Evolutionary conservation across 177 flowering plant genomes (phyloP).

Genomic region (Vitis hybrid): DNA sequence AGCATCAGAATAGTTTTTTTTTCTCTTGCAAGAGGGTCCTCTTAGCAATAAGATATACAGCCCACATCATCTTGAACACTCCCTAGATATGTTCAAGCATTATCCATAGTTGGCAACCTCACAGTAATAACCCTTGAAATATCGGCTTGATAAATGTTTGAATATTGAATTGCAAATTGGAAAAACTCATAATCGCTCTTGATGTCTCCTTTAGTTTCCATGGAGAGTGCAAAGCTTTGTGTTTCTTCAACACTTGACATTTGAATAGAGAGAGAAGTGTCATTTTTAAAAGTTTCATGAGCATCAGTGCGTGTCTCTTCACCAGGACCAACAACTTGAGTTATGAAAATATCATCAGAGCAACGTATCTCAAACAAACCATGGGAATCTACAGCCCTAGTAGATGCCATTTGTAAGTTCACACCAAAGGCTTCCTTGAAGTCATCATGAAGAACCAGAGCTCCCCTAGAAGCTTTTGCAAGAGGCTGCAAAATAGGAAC

Average conservation of each 20-base stretch:
- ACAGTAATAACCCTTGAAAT: conserved; percentile 79
- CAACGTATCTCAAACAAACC: conserved; percentile 85
- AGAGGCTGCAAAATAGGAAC: conserved; percentile 81
- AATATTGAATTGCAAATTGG: conserved; percentile 76
- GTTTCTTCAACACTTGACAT: conserved; percentile 96
- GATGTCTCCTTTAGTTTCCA: conserved; percentile 83
- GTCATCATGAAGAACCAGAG: conserved; percentile 90
- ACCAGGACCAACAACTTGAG: conserved; percentile 92
- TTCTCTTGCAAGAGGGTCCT: conserved; percentile 73
- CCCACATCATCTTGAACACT: conserved; percentile 87
- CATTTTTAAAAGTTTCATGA: conserved; percentile 77
- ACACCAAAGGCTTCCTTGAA: conserved; percentile 95
- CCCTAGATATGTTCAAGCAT: conserved; percentile 80
- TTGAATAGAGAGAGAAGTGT: conserved; percentile 59
- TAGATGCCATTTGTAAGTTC: conserved; percentile 83
- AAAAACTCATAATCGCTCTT: conserved; percentile 72
- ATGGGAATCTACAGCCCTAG: conserved; percentile 78
- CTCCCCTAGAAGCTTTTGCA: conserved; percentile 91
- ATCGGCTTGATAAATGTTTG: conserved; percentile 79
- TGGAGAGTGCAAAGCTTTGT: conserved; percentile 79
- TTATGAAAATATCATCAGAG: conserved; percentile 76
- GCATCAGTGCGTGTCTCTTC: conserved; percentile 85
- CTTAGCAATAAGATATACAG: conserved; percentile 84
- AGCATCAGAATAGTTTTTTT: conserved; percentile 52
- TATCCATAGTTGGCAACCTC: conserved; percentile 79